Conservation (phyloP, 345 rosid genomes). For the Bruguiera parviflora region DNA sequence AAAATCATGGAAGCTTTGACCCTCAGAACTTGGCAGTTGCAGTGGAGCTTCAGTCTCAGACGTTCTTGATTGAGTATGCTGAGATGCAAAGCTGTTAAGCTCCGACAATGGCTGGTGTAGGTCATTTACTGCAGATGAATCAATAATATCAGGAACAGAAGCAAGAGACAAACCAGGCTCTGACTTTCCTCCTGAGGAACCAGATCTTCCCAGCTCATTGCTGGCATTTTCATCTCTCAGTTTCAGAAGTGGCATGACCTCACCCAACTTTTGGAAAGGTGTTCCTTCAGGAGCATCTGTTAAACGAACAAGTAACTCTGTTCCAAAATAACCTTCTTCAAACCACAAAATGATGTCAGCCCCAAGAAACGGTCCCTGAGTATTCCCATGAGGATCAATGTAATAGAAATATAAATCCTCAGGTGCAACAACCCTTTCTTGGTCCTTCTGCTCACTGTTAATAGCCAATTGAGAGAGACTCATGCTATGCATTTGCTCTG, state of each 20-base stretch:
- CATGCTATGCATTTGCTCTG: neutral
- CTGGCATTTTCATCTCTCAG: neutral
- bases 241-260: constrained; percentile 24
- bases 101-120: neutral
- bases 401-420: constrained; percentile 21
- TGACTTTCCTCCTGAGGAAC: neutral
- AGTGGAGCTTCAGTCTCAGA: constrained; percentile 8
- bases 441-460: neutral
- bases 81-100: neutral
- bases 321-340: constrained; percentile 33
- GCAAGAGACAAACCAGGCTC: neutral
- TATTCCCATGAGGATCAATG: constrained; percentile 22
- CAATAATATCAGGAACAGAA: constrained; percentile 17
- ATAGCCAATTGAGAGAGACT: neutral
- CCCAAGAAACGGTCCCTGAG: constrained; percentile 28
- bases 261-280: constrained; percentile 24
- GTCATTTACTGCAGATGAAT: constrained; percentile 12
- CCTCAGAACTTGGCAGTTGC: constrained; percentile 15
- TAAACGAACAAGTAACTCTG: constrained; percentile 23
- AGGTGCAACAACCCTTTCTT: neutral
- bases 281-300: constrained; percentile 24
- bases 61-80: constrained; percentile 13
- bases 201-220: neutral
- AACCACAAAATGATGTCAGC: constrained; percentile 27
- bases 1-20: constrained; percentile 28